Percentiles rank a stretch among this genome's conserved stretches.
Evolutionary conservation across 2,329 filamentous ascomycete species (phyloP).

Genomic region (Penicillium crustosum): DNA sequence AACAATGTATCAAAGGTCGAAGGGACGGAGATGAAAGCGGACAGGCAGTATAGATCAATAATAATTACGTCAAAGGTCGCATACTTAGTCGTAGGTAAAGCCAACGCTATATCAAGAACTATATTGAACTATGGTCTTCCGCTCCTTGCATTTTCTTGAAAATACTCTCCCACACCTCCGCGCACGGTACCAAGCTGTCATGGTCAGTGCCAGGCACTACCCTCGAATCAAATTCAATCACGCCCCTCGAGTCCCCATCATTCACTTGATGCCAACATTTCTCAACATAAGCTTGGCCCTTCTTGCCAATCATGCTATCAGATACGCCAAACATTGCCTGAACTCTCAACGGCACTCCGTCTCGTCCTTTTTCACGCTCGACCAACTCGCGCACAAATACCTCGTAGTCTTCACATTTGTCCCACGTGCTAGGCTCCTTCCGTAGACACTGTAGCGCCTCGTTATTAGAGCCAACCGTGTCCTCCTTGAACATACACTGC

Average conservation of each 20-base stretch:
- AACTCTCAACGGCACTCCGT: conserved; percentile 26
- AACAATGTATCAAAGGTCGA: too few relatives aligned
- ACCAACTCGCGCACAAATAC: conserved; percentile 20
- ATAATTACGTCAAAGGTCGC: too few relatives aligned
- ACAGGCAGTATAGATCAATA: too few relatives aligned
- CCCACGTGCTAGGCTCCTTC: conserved; percentile 37
- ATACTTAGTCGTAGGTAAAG: too few relatives aligned
- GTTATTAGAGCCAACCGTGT: conserved; percentile 38
- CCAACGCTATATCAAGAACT: not conserved
- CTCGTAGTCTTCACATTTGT: conserved; percentile 38
- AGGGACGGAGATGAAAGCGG: too few relatives aligned
- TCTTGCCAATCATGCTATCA: conserved; percentile 46
- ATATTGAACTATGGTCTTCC: not conserved
- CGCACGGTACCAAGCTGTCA: conserved; percentile 32
- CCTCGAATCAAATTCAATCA: conserved; percentile 36
- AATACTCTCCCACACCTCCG: conserved; percentile 20
- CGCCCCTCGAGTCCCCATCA: conserved; percentile 25
- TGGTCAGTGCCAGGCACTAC: conserved; percentile 41
- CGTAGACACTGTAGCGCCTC: conserved; percentile 42
- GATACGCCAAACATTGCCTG: conserved; percentile 38
- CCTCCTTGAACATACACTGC: conserved; percentile 30
- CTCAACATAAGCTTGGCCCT: conserved; percentile 47
- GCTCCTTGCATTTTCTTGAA: not conserved
- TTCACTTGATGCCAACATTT: conserved; percentile 36
- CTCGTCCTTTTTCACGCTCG: not conserved